Evolutionary conservation across 2,329 filamentous ascomycete species (phyloP).

Genomic region (Nigrospora oryzae): DNA sequence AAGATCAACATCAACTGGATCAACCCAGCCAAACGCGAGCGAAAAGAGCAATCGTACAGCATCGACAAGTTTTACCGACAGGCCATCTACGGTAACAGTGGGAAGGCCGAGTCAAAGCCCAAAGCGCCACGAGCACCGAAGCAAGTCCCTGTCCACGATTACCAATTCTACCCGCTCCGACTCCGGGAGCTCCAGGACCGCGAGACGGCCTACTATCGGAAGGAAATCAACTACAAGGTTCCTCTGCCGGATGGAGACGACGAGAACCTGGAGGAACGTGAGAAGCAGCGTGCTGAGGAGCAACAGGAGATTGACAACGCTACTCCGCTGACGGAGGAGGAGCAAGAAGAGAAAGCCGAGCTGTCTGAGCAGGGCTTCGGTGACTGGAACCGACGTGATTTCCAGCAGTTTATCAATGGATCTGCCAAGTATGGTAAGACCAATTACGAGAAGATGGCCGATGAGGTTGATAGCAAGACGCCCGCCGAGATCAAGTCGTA

Average conservation of each 20-base stretch:
- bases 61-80: slow-evolving; percentile 99
- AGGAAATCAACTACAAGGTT: slow-evolving; percentile 93
- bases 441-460: slow-evolving; percentile 76
- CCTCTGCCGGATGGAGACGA: slow-evolving; percentile 83
- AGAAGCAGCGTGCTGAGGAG: slow-evolving; percentile 78
- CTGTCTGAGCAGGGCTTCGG: slow-evolving; percentile 81
- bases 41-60: slow-evolving; percentile 95
- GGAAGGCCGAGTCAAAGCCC: slow-evolving; percentile 76
- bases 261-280: slow-evolving; percentile 75
- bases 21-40: slow-evolving; percentile 94
- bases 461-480: slow-evolving; percentile 87
- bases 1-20: slow-evolving; percentile 94
- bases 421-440: slow-evolving; percentile 86
- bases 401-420: slow-evolving; percentile 95
- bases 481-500: slow-evolving; percentile 81
- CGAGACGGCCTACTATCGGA: slow-evolving; percentile 91
- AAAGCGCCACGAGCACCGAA: slow-evolving; percentile 94
- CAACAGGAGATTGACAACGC: slow-evolving; percentile 93
- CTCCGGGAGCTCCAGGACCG: slow-evolving; percentile 88
- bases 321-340: slow-evolving; percentile 77
- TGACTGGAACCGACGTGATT: slow-evolving; percentile 94
- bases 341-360: slow-evolving; percentile 76
- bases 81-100: slow-evolving; percentile 68
- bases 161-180: slow-evolving; percentile 87
- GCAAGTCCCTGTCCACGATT: slow-evolving; percentile 87